phyloP scores from a whole-genome alignment of 73 alveolate species.

The Tetrahymena malaccensis region DNA sequence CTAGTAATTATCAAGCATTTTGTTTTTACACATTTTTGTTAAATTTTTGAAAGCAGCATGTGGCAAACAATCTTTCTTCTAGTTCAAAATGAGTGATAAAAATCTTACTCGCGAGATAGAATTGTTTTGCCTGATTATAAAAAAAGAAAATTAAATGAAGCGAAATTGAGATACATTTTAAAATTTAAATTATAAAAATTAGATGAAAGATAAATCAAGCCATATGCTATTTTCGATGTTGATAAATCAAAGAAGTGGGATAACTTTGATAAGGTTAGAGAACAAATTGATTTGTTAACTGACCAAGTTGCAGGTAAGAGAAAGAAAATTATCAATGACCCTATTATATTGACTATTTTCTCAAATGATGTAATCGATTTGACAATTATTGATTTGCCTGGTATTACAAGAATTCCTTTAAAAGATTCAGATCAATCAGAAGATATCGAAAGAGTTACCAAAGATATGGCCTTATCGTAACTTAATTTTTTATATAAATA shows the following conservation, averaged over 20 bases:
- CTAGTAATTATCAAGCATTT: not conserved
- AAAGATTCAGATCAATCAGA: conserved; percentile 50
- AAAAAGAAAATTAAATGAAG: not conserved
- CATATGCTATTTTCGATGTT: conserved; percentile 65
- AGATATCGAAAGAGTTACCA: conserved; percentile 48
- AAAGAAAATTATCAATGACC: conserved; percentile 62
- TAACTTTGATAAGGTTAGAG: conserved; percentile 66
- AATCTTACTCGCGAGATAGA: not conserved
- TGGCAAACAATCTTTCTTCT: not conserved
- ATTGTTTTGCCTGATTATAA: too few species aligned
- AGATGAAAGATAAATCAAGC: conserved; percentile 13
- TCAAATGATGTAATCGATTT: conserved; percentile 79
- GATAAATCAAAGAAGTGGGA: conserved; percentile 53
- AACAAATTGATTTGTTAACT: conserved; percentile 79
- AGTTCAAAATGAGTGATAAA: not conserved
- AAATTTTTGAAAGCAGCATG: not conserved
- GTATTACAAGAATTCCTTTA: conserved; percentile 70
- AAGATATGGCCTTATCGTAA: conserved; percentile 42
- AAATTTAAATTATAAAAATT: not conserved
- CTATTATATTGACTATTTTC: conserved; percentile 61
- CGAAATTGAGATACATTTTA: not conserved
- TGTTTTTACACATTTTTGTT: not conserved
- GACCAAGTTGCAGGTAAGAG: conserved; percentile 83
- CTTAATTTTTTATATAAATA: not conserved
- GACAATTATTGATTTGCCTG: conserved; percentile 87